Evolutionary conservation across 1,284 basidiomycete genomes (phyloP).

Genomic region (Tilletia caries): DNA sequence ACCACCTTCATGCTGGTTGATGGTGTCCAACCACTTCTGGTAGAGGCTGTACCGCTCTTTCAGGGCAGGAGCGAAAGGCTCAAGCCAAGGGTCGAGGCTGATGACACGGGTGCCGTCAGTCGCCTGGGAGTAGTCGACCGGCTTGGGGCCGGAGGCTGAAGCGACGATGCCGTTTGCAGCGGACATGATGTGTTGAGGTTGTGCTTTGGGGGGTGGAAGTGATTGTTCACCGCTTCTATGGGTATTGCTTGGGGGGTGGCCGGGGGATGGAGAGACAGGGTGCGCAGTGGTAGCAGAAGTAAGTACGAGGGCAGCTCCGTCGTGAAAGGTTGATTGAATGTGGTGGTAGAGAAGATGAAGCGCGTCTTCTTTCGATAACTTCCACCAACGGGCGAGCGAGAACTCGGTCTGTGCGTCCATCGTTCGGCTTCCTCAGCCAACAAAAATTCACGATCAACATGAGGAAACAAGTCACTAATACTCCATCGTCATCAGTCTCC

Average conservation of each 20-base stretch:
- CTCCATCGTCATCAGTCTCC: too few relatives aligned
- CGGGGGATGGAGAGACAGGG: too few relatives aligned
- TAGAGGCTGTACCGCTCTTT: slow-evolving; percentile 37
- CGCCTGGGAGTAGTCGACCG: slow-evolving; percentile 41
- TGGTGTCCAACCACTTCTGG: slow-evolving; percentile 34
- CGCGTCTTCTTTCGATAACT: too few relatives aligned
- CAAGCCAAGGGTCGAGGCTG: slow-evolving; percentile 46
- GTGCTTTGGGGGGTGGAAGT: neutral
- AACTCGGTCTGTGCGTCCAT: too few relatives aligned
- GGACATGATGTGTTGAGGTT: neutral
- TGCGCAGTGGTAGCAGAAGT: too few relatives aligned
- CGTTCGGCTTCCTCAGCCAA: too few relatives aligned
- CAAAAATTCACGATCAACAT: too few relatives aligned
- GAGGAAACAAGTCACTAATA: too few relatives aligned
- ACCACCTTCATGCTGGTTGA: slow-evolving; percentile 57
- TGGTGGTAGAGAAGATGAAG: too few relatives aligned
- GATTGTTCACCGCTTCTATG: neutral
- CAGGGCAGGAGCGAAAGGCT: slow-evolving; percentile 42
- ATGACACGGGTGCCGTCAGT: slow-evolving; percentile 46
- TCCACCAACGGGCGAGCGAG: too few relatives aligned
- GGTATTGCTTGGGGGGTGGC: neutral
- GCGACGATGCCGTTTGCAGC: slow-evolving; percentile 7
- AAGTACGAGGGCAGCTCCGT: too few relatives aligned
- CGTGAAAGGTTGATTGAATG: too few relatives aligned
- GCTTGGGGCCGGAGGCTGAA: slow-evolving; percentile 18